Evolutionary conservation across 768 basidiomycete genomes (phyloP).

Genomic region (Mycena indigotica): DNA sequence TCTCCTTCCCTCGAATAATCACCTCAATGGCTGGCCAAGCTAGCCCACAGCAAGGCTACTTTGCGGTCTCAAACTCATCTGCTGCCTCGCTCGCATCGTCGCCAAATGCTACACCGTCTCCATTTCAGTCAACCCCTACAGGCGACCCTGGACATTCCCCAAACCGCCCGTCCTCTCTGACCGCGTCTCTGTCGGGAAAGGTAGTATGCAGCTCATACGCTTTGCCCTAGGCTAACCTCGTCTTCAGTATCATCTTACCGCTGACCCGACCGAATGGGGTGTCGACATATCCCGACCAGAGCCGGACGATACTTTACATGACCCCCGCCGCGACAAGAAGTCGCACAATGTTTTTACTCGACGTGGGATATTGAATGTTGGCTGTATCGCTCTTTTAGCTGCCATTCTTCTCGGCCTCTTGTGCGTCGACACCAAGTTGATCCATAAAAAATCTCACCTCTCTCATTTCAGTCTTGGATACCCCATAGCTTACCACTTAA

Average conservation of each 20-base stretch:
- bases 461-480: conserved; percentile 74
- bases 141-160: neutral
- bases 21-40: neutral
- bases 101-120: neutral
- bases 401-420: conserved; percentile 37
- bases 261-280: neutral
- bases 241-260: neutral
- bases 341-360: conserved; percentile 51
- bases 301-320: conserved; percentile 61
- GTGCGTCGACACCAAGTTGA: conserved; percentile 40
- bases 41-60: neutral
- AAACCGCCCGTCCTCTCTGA: neutral
- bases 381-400: conserved; percentile 43
- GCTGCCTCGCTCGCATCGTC: neutral
- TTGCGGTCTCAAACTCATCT: neutral
- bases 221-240: neutral
- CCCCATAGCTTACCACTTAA: conserved; percentile 10
- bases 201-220: neutral
- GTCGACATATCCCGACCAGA: neutral
- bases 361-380: conserved; percentile 61
- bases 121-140: neutral
- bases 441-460: no score
- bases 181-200: neutral
- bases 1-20: neutral
- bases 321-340: conserved; percentile 52